Base-by-base conservation (phyloP, 805 yeast genomes). In the Saccharomycopsis malanga region DNA sequence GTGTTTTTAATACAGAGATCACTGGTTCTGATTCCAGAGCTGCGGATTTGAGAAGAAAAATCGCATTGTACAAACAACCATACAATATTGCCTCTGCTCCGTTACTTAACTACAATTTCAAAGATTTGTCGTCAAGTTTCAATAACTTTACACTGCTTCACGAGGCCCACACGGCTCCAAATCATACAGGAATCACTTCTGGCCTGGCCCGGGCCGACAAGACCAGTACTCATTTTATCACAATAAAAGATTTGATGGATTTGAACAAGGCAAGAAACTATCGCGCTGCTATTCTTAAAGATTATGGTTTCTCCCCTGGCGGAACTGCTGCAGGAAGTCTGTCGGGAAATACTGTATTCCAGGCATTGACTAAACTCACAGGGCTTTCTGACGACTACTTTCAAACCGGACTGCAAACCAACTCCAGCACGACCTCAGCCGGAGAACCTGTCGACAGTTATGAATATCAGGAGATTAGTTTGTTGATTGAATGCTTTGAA, bases 381-480 rank as follows among this genome's bases (percentile, higher is more conserved):
- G 87, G 97, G 96, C 0, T 78, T 93, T 14, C 95, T 95, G 2
- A 78, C 29, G 48, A 76, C 53, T 78, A 81, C 21, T 68, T 74
- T 24, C 68, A 72, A 44, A 73, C 72, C 39, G 77, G 82, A 70
- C 78, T 78, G 54, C 21, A 36, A 14, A 22, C 32, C 7, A 38
- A 38, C 23, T 24, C 37, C 14, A 27, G 20, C 23, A 27, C 18
- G 5, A 21, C 15, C 61, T 63, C 42, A 59, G 58, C 24, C 7
- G 69, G 67, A 53, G 68, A 42, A 2, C 34, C 47, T 3, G 29
- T 36, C 3, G 52, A 50, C 32, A 44, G 42, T 34, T 34, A 24
- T 22, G 82, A 77, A 44, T 64, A 64, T 45, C 65, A 68, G 21
- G 81, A 76, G 48, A 62, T 67, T 0, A 66, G 62, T 44, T 63